Conservation (phyloP, 495 filamentous ascomycete genomes). For the Cetradonia linearis region DNA sequence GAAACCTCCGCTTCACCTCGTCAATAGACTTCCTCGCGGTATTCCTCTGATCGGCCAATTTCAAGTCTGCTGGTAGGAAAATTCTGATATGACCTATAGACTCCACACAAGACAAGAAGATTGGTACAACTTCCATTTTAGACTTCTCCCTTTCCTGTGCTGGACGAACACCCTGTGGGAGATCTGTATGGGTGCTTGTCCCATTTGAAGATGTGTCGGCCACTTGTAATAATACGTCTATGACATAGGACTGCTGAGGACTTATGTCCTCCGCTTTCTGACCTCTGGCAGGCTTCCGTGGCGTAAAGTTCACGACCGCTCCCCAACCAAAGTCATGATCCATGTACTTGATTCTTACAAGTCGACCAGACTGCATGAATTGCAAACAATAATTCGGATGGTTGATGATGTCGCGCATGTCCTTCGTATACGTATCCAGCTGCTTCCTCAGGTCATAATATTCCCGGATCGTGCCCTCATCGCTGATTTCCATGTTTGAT, state of each 20-base stretch:
- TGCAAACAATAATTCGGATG: conserved; percentile 75
- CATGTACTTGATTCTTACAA: conserved; percentile 72
- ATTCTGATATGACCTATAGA: conserved; percentile 67
- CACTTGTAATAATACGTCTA: conserved; percentile 74
- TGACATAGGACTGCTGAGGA: conserved; percentile 62
- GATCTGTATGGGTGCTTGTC: conserved; percentile 47
- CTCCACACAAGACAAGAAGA: conserved; percentile 73
- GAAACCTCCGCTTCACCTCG: conserved; percentile 74
- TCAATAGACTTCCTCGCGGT: conserved; percentile 54
- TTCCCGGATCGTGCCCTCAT: conserved; percentile 81
- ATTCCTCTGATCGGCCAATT: conserved; percentile 50
- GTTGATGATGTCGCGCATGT: conserved; percentile 79
- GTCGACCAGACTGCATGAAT: conserved; percentile 70
- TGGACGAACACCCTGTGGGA: conserved; percentile 55
- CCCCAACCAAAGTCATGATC: conserved; percentile 90
- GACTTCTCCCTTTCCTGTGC: conserved; percentile 53
- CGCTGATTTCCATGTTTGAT: conserved; percentile 61
- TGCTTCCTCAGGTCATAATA: conserved; percentile 83
- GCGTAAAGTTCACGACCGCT: conserved; percentile 59
- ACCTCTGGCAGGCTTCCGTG: conserved; percentile 48
- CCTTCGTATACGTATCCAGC: conserved; percentile 66
- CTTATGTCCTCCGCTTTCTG: conserved; percentile 52
- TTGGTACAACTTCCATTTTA: conserved; percentile 76
- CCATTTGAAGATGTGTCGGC: conserved; percentile 44
- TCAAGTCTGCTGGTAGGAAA: conserved; percentile 66